These are phyloP conservation scores for Pichia gijzeniarum DNA, from an alignment of 805 yeast genomes.

Conservation along the genomic window DNA sequence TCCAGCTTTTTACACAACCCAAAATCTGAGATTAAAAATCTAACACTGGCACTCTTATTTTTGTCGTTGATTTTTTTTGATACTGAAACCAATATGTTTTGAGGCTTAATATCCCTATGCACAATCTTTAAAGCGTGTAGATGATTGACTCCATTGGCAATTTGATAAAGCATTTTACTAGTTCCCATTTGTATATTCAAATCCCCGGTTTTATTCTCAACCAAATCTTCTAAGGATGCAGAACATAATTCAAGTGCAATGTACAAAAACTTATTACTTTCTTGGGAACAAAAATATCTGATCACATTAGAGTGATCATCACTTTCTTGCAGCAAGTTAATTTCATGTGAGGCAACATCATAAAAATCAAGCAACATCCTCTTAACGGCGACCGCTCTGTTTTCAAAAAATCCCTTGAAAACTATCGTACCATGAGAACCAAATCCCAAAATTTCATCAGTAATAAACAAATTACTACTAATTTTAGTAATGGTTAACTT, in stretches of 20 bases:
- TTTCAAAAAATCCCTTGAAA: constrained; percentile 82
- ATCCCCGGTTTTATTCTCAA: constrained; percentile 47
- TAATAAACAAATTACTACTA: constrained; percentile 46
- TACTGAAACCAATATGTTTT: constrained; percentile 79
- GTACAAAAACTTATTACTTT: constrained; percentile 78
- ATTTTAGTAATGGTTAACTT: constrained; percentile 12
- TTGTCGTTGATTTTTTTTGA: constrained; percentile 39
- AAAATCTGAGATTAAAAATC: constrained; percentile 88
- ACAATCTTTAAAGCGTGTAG: constrained; percentile 86
- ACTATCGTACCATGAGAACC: constrained; percentile 98
- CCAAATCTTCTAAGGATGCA: constrained; percentile 80
- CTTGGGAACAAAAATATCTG: constrained; percentile 89
- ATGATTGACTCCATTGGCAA: constrained; percentile 80
- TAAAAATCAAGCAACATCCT: constrained; percentile 89
- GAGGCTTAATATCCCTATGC: constrained; percentile 93
- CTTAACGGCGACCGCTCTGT: constrained; percentile 92
- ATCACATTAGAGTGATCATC: constrained; percentile 96
- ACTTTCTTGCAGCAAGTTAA: constrained; percentile 79
- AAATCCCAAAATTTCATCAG: constrained; percentile 79
- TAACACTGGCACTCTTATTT: constrained; percentile 36
- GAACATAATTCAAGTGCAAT: constrained; percentile 91
- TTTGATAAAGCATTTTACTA: constrained; percentile 57
- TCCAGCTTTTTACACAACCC: constrained; percentile 92
- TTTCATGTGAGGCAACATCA: constrained; percentile 91
- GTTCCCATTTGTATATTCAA: constrained; percentile 36